Base-by-base conservation (phyloP, 495 filamentous ascomycete species). In the Trichoderma virens region DNA sequence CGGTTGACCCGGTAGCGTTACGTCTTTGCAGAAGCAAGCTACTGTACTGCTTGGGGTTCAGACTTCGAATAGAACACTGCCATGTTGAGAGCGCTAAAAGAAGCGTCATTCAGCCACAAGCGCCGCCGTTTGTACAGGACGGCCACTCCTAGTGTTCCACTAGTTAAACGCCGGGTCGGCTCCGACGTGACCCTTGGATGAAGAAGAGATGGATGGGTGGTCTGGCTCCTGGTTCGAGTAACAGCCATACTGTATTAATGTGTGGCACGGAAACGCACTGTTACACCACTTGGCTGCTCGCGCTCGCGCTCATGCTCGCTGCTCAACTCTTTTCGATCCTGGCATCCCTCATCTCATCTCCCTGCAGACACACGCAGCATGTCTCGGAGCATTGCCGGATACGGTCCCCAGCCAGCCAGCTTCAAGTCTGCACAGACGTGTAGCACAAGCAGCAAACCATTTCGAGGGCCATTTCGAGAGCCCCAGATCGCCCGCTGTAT, bases 151-250 rank as follows among this genome's bases (percentile, higher is more conserved):
- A 47, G 43, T 23, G 16, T 7, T 47, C 8, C 43, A 1, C 3
- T 2, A n/a, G n/a, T 5, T 56, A 56, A 56, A 56, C 51, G 51
- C 51, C 51, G 51, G 51, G 51, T 56, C 51, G 51, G 51, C 23
- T 30, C 51, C 51, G 51, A 56, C 51, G 51, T 51, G 45, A n/a
- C 45, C n/a, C n/a, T n/a, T n/a, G n/a, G n/a, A n/a, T n/a, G n/a
- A n/a, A 27, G 18, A 13, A 27, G 47, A 28, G 27, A 56, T 56
- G 51, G 51, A 56, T 27, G 51, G 16, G 51, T 56, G 51, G 51
- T 23, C 51, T 30, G 43, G 18, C 43, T 20, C n/a, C n/a, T 47
- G 43, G 43, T 47, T 47, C 18, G 43, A 47, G 43, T 7, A 23
- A 3, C 32, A 5, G 32, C 32, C 32, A n/a, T n/a, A n/a, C n/a